Evolutionary conservation across 2,329 filamentous ascomycete genomes (phyloP), one percentile per base, ranked within the genome.

Genomic region (Ceratocystis alfenasii): DNA sequence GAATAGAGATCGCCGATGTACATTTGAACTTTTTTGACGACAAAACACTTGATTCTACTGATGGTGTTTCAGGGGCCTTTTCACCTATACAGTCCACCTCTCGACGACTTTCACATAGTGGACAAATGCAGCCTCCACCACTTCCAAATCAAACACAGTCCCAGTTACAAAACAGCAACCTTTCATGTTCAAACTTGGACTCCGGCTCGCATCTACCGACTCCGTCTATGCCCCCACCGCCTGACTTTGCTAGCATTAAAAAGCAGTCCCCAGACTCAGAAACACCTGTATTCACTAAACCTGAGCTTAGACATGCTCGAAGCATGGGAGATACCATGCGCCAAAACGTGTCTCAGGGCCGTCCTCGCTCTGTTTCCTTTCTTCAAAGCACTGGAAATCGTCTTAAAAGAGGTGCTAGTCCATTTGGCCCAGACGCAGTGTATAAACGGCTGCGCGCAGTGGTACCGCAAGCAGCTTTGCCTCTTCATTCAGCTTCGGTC

Each of bases 11-110:
- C n/a, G 91, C 87, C 0, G 89, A 94, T 70, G 88, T 85, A 5
- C 89, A 94, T 72, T 93, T 93, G 73, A 89, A 83, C 72, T 93
- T 92, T 74, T 93, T 93, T 70, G 88, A 93, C 70, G 85, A 87
- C 10, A 64, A 64, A 22, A 17, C 53, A 33, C 28, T 59, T 4
- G 53, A 59, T 55, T 36, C 48, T 8, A 44, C 20, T 36, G 65
- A 64, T 62, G 20, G 63, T 17, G 12, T 64, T 22, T 60, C 17
- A n/a, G 65, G 48, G 6, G 46, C n/a, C n/a, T 61, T 62, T 25
- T 64, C 62, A 17, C 63, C 59, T 12, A 46, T 45, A 60, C 33
- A 20, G 30, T 46, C 10, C 10, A 33, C 15, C 15, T 30, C 53
- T 5, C 20, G 28, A 59, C 53, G 28, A 8, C 53, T 59, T 59